Conservation (phyloP, 345 rosid genomes). For the Salix koriyanagi region DNA sequence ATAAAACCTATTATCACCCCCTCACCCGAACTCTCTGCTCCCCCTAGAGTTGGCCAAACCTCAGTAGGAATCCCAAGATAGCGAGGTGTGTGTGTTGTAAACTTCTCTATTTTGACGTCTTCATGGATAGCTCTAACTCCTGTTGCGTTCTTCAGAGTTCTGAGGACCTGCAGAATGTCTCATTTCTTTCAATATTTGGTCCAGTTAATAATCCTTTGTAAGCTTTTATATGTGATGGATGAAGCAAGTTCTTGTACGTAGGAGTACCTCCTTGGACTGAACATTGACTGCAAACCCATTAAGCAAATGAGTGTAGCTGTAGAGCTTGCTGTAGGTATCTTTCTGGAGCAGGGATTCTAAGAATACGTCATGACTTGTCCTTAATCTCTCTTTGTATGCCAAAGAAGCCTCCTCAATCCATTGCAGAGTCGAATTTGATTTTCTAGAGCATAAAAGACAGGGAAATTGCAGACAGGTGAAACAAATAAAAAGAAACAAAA, state of each 20-base stretch:
- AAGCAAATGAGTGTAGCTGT: conserved; percentile 45
- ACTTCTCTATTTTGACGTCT: conserved; percentile 42
- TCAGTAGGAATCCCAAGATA: conserved; percentile 38
- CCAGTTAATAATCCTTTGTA: background rate
- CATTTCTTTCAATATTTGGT: background rate
- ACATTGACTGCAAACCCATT: conserved; percentile 42
- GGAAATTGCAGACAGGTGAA: background rate
- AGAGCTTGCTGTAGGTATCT: conserved; percentile 36
- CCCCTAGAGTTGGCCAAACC: conserved; percentile 40
- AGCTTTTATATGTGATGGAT: background rate
- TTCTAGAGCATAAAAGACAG: too few relatives aligned
- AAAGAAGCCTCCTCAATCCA: conserved; percentile 14
- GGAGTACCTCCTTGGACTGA: conserved; percentile 34
- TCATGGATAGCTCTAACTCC: conserved; percentile 38
- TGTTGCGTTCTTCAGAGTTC: conserved; percentile 24
- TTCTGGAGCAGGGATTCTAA: conserved; percentile 25
- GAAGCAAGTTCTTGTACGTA: background rate
- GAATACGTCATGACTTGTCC: conserved; percentile 26
- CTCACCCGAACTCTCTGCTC: conserved; percentile 33
- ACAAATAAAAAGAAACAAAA: too few relatives aligned
- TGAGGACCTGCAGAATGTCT: conserved; percentile 25
- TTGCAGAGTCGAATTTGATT: background rate
- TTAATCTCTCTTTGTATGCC: conserved; percentile 26
- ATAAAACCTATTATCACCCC: conserved; percentile 49
- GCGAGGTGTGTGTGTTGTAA: conserved; percentile 40